phyloP scores from a whole-genome alignment of 176 grass and related monocot species.

The Guadua angustifolia region DNA sequence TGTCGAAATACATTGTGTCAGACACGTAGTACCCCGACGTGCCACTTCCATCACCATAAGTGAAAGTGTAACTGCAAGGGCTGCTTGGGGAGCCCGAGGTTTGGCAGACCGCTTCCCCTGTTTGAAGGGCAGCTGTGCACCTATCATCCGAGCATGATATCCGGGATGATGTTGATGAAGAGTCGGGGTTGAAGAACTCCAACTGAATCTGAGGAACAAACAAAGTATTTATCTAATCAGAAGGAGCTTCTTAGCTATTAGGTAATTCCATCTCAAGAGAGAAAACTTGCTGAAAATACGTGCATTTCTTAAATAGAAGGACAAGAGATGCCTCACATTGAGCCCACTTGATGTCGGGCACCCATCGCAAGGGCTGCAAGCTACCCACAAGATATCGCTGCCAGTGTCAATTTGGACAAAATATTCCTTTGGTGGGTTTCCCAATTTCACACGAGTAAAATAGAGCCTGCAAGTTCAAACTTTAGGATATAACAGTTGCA shows the following conservation, averaged over 20 bases:
- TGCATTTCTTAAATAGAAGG: constrained; percentile 10
- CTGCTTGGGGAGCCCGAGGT: constrained; percentile 45
- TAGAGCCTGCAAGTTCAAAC: constrained; percentile 74
- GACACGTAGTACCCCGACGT: constrained; percentile 94
- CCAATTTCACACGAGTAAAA: constrained; percentile 87
- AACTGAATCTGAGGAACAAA: constrained; percentile 71
- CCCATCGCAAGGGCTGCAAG: constrained; percentile 78
- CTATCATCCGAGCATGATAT: constrained; percentile 77
- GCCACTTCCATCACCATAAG: constrained; percentile 93
- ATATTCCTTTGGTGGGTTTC: constrained; percentile 82
- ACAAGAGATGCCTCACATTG: constrained; percentile 66
- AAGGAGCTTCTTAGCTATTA: constrained; percentile 15
- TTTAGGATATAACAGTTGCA: constrained; percentile 22
- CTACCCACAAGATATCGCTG: constrained; percentile 94
- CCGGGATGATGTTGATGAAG: constrained; percentile 67
- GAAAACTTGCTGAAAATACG: neutral
- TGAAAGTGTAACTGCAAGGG: constrained; percentile 82
- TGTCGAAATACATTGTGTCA: constrained; percentile 78
- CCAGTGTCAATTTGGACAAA: constrained; percentile 98
- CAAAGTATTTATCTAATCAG: constrained; percentile 23
- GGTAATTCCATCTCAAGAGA: neutral
- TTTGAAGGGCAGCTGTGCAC: constrained; percentile 75
- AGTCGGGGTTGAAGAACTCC: constrained; percentile 76
- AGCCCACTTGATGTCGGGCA: constrained; percentile 91
- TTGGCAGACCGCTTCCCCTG: constrained; percentile 79